Evolutionary conservation across 257 asterid species (phyloP).

Genomic region (Salvia miltiorrhiza): DNA sequence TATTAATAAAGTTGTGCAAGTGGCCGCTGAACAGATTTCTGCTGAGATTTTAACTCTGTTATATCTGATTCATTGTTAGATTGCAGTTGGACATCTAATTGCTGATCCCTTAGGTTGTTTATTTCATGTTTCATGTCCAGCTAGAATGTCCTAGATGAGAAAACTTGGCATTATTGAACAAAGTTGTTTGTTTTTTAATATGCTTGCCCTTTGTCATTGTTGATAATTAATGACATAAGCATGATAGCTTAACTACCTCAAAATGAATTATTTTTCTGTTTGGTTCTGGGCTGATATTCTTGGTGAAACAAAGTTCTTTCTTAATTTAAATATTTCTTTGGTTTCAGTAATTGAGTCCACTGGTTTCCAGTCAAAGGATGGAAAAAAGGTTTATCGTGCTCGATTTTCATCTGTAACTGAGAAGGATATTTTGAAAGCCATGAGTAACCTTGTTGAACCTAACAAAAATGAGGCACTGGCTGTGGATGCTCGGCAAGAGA

Average conservation of each 20-base stretch:
- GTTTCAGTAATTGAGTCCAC: slow-evolving; percentile 76
- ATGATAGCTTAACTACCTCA: background rate
- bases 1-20: background rate
- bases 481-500: slow-evolving; percentile 95
- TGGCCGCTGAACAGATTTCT: slow-evolving; percentile 1
- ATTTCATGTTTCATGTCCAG: background rate
- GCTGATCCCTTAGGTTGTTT: background rate
- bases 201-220: slow-evolving; percentile 8
- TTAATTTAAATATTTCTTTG: slow-evolving; percentile 10
- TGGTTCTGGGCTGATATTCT: slow-evolving; percentile 4
- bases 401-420: slow-evolving; percentile 90
- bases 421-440: slow-evolving; percentile 77
- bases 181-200: background rate
- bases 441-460: slow-evolving; percentile 71
- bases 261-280: background rate
- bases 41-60: background rate
- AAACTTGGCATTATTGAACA: background rate
- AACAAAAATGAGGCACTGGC: slow-evolving; percentile 85
- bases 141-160: background rate
- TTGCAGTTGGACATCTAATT: slow-evolving; percentile 7
- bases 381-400: slow-evolving; percentile 71
- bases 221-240: background rate
- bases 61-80: slow-evolving; percentile 9
- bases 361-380: slow-evolving; percentile 60
- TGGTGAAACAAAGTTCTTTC: background rate